Conservation (phyloP, 495 filamentous ascomycete genomes). For the Penicillium alfredii region DNA sequence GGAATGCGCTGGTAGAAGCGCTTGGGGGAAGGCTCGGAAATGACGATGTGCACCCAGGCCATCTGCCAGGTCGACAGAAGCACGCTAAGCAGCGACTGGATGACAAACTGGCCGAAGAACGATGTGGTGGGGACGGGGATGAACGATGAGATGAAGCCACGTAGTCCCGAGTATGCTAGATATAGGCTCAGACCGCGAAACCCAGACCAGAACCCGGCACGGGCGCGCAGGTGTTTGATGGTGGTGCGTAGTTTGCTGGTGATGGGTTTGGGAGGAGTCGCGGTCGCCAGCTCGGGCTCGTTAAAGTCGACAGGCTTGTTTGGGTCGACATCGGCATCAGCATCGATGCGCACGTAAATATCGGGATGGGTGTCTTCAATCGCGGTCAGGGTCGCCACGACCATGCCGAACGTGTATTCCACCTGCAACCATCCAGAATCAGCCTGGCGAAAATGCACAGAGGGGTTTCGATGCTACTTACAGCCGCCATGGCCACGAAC, state of each 20-base stretch:
- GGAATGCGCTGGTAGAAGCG: constrained; percentile 48
- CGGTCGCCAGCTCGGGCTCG: constrained; percentile 24
- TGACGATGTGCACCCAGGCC: constrained; percentile 57
- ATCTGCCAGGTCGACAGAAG: constrained; percentile 46
- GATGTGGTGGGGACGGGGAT: constrained; percentile 22
- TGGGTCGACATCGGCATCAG: constrained; percentile 23
- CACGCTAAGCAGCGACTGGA: constrained; percentile 34
- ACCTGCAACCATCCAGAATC: too few species aligned
- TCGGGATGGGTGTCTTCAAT: constrained; percentile 57
- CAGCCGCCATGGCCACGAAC: constrained; percentile 1
- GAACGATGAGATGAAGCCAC: constrained; percentile 19
- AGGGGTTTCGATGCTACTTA: constrained; percentile 4
- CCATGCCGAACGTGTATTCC: constrained; percentile 52
- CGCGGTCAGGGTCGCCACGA: constrained; percentile 55
- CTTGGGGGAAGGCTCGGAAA: constrained; percentile 49
- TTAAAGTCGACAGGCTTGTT: constrained; percentile 30
- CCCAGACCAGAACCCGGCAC: constrained; percentile 48
- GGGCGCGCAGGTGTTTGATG: constrained; percentile 49
- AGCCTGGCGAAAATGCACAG: background rate
- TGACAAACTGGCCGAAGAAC: constrained; percentile 33
- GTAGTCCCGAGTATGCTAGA: constrained; percentile 25
- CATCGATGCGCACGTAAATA: constrained; percentile 45
- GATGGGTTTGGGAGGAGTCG: constrained; percentile 41
- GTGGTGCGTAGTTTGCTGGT: constrained; percentile 54
- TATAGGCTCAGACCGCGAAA: constrained; percentile 52